Conservation (phyloP, 83 land plant genomes). For the Thuja plicata region DNA sequence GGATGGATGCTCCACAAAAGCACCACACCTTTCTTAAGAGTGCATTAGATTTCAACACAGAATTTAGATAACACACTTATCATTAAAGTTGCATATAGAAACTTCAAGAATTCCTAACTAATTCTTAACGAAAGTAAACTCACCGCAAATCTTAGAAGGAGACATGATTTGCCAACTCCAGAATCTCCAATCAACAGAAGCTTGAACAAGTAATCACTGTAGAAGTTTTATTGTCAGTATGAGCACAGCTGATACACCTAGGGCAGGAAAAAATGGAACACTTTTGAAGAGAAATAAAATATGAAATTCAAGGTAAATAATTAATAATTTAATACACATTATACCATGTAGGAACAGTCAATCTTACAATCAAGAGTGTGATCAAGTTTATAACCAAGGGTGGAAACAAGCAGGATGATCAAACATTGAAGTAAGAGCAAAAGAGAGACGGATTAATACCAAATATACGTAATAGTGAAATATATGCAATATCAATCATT, state of each 20-base stretch:
- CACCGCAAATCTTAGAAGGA: conserved; percentile 65
- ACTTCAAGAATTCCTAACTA: background rate
- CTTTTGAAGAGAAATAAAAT: background rate
- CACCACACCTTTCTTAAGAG: background rate
- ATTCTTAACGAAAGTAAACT: background rate
- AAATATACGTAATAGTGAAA: background rate
- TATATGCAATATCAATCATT: background rate
- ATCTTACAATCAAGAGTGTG: background rate
- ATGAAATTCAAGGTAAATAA: background rate
- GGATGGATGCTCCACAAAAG: background rate
- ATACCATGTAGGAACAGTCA: background rate
- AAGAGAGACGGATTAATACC: background rate
- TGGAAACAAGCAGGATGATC: background rate
- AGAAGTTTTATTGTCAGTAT: conserved; percentile 5
- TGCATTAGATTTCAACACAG: background rate
- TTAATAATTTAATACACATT: background rate
- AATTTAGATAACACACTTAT: background rate
- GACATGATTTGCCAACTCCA: conserved; percentile 63
- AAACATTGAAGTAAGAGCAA: background rate
- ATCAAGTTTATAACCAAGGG: background rate
- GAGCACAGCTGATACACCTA: background rate
- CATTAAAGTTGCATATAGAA: background rate
- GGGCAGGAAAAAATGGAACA: background rate
- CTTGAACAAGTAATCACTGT: conserved; percentile 68
- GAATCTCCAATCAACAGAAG: conserved; percentile 65